These are phyloP conservation scores for Cucumis hystrix DNA, from an alignment of 306 rosid genomes.

Conservation along the genomic window DNA sequence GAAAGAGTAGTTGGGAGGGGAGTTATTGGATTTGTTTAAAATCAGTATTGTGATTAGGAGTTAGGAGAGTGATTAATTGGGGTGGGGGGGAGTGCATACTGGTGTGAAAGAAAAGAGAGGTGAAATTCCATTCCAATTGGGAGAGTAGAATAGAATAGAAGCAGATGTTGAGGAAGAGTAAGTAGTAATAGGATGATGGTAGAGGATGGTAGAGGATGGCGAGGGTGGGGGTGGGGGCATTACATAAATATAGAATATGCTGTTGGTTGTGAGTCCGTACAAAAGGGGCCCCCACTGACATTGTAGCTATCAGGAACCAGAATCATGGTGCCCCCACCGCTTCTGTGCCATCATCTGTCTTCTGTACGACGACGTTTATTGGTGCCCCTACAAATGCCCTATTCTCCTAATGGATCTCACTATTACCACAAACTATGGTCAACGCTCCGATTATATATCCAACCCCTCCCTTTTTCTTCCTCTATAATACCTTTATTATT, in stretches of 20 bases:
- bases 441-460: background rate
- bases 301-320: background rate
- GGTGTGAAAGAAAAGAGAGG: background rate
- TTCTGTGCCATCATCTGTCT: background rate
- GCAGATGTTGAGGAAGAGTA: background rate
- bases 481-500: too few species aligned
- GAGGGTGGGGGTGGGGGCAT: background rate
- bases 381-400: background rate
- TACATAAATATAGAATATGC: background rate
- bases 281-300: background rate
- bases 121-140: background rate
- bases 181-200: too few species aligned
- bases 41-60: background rate
- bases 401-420: background rate
- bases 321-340: background rate
- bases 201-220: background rate
- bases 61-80: background rate
- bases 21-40: too few species aligned
- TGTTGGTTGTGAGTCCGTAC: background rate
- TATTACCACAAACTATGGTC: background rate
- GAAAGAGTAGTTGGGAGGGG: too few species aligned
- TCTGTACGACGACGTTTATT: background rate
- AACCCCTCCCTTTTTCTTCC: background rate
- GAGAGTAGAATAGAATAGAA: background rate
- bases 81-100: background rate